Percentiles rank a stretch among this genome's conserved stretches.
These are phyloP conservation scores for Stentor coeruleus DNA, from an alignment of 73 alveolate genomes.

Conservation along the genomic window DNA sequence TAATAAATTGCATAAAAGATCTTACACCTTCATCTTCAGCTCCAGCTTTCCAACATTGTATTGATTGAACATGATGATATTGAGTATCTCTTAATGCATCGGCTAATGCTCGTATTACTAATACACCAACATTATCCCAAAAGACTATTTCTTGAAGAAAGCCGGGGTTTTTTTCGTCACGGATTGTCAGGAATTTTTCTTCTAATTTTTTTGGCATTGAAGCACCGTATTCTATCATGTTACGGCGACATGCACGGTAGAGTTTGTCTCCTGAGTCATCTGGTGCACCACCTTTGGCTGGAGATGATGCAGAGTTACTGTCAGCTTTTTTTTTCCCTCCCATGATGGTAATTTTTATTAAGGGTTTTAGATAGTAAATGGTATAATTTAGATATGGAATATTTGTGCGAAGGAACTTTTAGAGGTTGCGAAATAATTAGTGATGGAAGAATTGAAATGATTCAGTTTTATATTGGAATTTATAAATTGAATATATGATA, in stretches of 20 bases:
- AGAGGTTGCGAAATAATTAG: too few species aligned
- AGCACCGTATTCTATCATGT: not conserved
- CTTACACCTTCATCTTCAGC: conserved; percentile 19
- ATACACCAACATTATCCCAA: not conserved
- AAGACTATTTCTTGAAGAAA: not conserved
- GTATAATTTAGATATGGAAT: too few species aligned
- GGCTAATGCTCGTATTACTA: conserved; percentile 13
- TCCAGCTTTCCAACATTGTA: not conserved
- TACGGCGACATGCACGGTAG: not conserved
- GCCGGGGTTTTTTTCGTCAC: conserved; percentile 22
- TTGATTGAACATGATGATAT: not conserved
- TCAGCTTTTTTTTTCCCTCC: conserved; percentile 11
- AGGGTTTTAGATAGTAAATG: too few species aligned
- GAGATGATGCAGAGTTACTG: not conserved
- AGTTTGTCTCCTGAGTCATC: conserved; percentile 5
- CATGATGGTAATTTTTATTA: conserved; percentile 8
- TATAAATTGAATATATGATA: too few species aligned
- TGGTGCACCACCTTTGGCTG: not conserved
- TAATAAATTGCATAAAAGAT: not conserved
- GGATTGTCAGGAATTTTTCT: not conserved
- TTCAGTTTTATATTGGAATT: too few species aligned
- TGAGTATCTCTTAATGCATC: not conserved
- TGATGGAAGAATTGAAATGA: too few species aligned
- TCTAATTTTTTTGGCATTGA: conserved; percentile 23
- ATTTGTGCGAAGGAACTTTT: too few species aligned